Percentiles rank a stretch among this genome's conserved stretches.
These are phyloP conservation scores for Calonectria naviculata DNA, from an alignment of 2,329 filamentous ascomycete genomes.

Conservation along the genomic window DNA sequence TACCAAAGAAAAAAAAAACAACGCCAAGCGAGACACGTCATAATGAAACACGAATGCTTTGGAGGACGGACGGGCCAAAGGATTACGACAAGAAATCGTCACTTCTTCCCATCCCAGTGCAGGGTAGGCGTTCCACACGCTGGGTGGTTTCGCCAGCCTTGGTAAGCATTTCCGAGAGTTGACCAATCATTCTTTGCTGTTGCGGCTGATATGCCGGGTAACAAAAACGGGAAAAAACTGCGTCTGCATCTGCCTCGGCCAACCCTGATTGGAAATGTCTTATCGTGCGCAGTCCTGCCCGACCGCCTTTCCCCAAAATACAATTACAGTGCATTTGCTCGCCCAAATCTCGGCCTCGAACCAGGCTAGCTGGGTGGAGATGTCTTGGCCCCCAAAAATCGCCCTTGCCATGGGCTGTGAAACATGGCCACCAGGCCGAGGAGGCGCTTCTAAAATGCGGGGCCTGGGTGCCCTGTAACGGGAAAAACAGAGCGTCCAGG, in stretches of 20 bases:
- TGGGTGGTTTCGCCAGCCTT: not conserved
- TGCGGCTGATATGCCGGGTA: not conserved
- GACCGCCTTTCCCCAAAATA: not conserved
- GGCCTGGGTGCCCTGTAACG: not conserved
- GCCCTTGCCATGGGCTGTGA: not conserved
- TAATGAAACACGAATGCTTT: no score
- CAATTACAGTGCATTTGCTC: not conserved
- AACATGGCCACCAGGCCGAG: not conserved
- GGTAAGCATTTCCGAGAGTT: slow-evolving; percentile 4
- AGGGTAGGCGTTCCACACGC: not conserved
- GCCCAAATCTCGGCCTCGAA: not conserved
- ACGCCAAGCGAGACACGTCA: no score
- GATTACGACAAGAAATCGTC: not conserved
- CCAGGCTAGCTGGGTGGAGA: not conserved
- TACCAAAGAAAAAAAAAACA: no score
- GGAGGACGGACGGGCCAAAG: not conserved
- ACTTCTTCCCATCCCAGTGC: not conserved
- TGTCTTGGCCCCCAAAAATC: not conserved
- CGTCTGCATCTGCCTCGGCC: not conserved
- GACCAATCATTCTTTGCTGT: not conserved
- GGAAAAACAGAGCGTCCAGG: slow-evolving; percentile 1
- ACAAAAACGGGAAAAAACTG: not conserved
- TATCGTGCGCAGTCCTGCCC: not conserved
- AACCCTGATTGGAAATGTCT: not conserved
- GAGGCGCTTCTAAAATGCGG: slow-evolving; percentile 14